Evolutionary conservation across 306 rosid genomes (phyloP), one percentile per base, ranked within the genome.

Genomic region (Herpetospermum pedunculosum): DNA sequence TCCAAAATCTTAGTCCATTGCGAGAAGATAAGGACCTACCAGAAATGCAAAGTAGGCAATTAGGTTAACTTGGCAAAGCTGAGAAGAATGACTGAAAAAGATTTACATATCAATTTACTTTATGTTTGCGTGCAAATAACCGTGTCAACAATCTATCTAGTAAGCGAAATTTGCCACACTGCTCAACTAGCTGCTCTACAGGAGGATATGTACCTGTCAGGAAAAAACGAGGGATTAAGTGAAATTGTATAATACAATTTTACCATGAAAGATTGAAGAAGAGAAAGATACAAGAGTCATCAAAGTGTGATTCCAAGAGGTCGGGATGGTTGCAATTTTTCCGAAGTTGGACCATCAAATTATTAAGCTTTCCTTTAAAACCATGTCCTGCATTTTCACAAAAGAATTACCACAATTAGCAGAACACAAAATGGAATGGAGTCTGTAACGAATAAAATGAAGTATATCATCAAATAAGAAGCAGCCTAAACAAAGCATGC

Each of bases 281-380:
- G 0, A 49, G 47, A 19, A 40, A 78, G 70, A 35, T 74, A 95
- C 99, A 72, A 28, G 96, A 84, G 67, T 65, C 82, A 70, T 89
- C 91, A 80, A 77, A 87, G 41, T 78, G 83, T 1, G 96, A 81
- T 65, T 88, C 88, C 73, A 95, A 64, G 62, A 95, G 88, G 75
- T 95, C 99, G 25, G 99, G 99, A 85, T 91, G 99, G 85, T 85
- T 88, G 81, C 99, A 95, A 83, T 85, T 90, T 85, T 95, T 95
- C 78, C 99, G 86, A 79, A 95, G 99, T 75, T 95, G 99, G 81
- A 95, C 5, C 73, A 78, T 43, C 89, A 95, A 69, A 83, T 88
- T 89, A 77, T 85, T 83, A 80, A 95, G 73, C 59, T 28, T 73
- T 30, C 73, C 79, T 37, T 18, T 63, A 29, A 47, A 35, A 55